These are phyloP conservation scores for Phialophora expanda DNA, from an alignment of 2,329 filamentous ascomycete genomes.

Conservation along the genomic window DNA sequence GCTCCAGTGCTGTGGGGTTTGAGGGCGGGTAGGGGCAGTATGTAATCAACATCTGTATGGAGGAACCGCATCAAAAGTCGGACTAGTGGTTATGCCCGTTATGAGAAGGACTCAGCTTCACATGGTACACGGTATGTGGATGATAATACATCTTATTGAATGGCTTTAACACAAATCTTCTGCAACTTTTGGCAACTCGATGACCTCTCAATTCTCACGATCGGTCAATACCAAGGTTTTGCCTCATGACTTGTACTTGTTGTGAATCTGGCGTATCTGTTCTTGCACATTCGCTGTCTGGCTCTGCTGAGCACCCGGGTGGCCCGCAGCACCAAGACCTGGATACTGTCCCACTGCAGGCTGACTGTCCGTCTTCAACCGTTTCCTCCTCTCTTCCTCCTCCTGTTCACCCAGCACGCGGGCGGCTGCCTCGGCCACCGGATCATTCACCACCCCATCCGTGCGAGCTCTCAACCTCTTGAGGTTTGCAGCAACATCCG, in stretches of 20 bases:
- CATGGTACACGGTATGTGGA: constrained; percentile 4
- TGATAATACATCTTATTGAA: constrained; percentile 10
- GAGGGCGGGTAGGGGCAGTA: neutral
- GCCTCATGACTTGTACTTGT: constrained; percentile 34
- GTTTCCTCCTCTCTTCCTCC: constrained; percentile 74
- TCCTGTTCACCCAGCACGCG: constrained; percentile 73
- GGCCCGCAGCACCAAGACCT: neutral
- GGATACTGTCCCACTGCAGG: constrained; percentile 31
- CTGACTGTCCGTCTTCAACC: constrained; percentile 61
- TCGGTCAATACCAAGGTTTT: neutral
- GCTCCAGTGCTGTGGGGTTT: neutral
- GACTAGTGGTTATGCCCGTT: neutral
- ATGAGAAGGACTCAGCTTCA: neutral
- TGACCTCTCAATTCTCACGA: neutral
- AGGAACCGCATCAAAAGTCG: neutral
- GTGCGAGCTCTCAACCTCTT: constrained; percentile 88
- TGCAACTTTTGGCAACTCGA: neutral
- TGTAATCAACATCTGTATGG: neutral
- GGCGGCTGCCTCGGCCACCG: constrained; percentile 42
- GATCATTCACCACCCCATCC: constrained; percentile 65
- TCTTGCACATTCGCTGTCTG: constrained; percentile 76
- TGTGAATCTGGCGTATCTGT: constrained; percentile 73
- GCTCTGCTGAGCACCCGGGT: constrained; percentile 38
- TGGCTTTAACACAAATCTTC: too few relatives aligned
- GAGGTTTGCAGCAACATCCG: constrained; percentile 89